Percentiles rank a stretch among this genome's conserved stretches.
These are phyloP conservation scores for Eucalyptus rudis DNA, from an alignment of 345 rosid species.

Conservation along the genomic window DNA sequence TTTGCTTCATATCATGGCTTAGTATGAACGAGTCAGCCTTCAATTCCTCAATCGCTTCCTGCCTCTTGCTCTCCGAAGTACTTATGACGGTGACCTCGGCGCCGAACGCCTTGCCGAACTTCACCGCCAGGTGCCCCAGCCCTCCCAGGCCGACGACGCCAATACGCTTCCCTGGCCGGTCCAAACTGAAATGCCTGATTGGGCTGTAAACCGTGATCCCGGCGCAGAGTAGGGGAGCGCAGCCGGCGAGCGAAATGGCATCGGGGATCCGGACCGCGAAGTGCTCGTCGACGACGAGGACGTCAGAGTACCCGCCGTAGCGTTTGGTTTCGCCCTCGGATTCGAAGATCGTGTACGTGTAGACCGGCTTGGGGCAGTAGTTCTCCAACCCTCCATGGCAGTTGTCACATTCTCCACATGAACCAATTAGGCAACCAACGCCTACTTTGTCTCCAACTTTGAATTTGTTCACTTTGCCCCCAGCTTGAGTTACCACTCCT, in stretches of 20 bases:
- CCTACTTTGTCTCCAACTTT: neutral
- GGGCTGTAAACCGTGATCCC: too few species aligned
- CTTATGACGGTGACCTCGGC: neutral
- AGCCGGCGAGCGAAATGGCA: neutral
- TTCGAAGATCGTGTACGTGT: neutral
- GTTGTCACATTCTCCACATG: conserved; percentile 1
- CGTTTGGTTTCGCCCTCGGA: neutral
- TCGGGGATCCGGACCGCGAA: neutral
- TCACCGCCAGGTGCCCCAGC: conserved; percentile 3
- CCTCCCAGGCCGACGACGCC: conserved; percentile 4
- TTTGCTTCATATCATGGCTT: neutral
- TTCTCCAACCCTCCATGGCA: neutral
- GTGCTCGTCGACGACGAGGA: neutral
- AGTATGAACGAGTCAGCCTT: too few species aligned
- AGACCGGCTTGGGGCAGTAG: neutral
- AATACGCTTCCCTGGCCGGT: neutral
- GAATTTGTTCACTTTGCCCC: conserved; percentile 3
- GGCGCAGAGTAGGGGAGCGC: too few species aligned
- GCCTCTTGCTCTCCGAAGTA: too few species aligned
- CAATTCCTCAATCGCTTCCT: too few species aligned
- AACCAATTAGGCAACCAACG: neutral
- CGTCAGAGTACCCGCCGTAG: conserved; percentile 3
- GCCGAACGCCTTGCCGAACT: conserved; percentile 9
- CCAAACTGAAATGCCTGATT: neutral
- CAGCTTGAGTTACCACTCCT: conserved; percentile 2